Evolutionary conservation across 1,139 yeast genomes (phyloP), one percentile per base, ranked within the genome.

Genomic region (Diutina pseudorugosa): DNA sequence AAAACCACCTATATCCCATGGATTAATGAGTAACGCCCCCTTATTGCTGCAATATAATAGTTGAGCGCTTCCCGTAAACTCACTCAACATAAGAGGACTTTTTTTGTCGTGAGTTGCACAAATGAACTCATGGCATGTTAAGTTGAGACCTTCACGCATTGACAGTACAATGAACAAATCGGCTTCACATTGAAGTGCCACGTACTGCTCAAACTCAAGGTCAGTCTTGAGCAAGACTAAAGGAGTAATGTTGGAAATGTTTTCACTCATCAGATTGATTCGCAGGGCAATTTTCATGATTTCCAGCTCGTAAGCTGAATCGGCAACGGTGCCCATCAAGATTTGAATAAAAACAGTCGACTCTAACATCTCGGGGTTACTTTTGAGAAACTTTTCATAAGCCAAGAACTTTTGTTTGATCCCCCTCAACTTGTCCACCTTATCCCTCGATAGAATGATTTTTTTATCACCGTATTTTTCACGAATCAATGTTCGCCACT

Each of bases 101-200:
- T 85, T 82, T 57, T 79, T 77, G 45, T 79, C 82, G 30, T 75
- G 71, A 3, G 95, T 80, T 25, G 96, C 89, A 54, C 83, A 84
- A 42, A 90, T 79, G 64, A 85, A 94, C 65, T 93, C 98, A 63
- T 94, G 98, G 61, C 97, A 90, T 0, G 98, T 90, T 63, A 93
- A 73, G 62, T 93, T 93, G 87, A 93, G 86, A 19, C 98, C 98
- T 66, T 94, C 99, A 63, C 98, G 82, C 76, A 93, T 79, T 1
- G 96, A 85, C 4, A 95, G 83, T 2, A 93, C 96, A 41, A 87
- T 82, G 65, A 93, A 93, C 1, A 81, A 75, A 59, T 87, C 95
- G 0, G 98, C 96, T 64, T 90, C 97, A 49, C 83, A 73, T 53
- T 87, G 78, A 53, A 93, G 70, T 0, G 96, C 98, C 58, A 93